Percentiles rank a stretch among this genome's conserved stretches.
Conservation (phyloP, 805 yeast species). For the Tetrapisispora iriomotensis region DNA sequence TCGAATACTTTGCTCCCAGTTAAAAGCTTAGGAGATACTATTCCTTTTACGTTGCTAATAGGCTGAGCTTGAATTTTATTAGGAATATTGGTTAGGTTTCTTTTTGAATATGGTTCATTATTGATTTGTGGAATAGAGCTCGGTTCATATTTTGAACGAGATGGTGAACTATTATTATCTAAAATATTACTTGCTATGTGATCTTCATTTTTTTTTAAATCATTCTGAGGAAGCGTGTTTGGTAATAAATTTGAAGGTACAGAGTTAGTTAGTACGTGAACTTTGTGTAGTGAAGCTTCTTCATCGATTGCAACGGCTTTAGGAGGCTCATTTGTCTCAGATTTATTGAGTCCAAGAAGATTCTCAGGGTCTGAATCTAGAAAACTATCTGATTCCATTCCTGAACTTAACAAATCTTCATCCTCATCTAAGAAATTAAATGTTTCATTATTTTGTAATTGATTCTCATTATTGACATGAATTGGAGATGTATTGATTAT, state of each 20-base stretch:
- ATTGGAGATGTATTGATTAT: not conserved
- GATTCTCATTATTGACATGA: not conserved
- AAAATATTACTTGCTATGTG: no score
- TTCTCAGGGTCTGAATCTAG: constrained; percentile 24
- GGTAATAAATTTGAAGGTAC: no score
- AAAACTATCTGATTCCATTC: constrained; percentile 19
- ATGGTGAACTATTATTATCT: not conserved
- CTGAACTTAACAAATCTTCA: constrained; percentile 38
- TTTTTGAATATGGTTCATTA: not conserved
- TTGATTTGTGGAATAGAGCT: not conserved
- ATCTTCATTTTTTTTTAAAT: no score
- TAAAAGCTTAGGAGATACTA: constrained; percentile 11
- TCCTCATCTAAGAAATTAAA: constrained; percentile 36
- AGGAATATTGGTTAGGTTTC: not conserved
- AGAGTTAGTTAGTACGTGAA: no score
- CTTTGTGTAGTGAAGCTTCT: no score
- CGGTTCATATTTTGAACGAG: constrained; percentile 4
- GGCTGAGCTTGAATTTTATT: not conserved
- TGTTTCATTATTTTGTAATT: constrained; percentile 9
- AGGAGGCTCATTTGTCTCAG: not conserved
- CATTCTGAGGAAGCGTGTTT: no score
- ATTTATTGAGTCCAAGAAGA: not conserved
- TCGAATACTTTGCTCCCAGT: not conserved
- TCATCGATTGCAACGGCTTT: no score
- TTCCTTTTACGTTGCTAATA: constrained; percentile 4